These are phyloP conservation scores for Trametes cubensis DNA, from an alignment of 768 basidiomycete genomes.

Conservation along the genomic window DNA sequence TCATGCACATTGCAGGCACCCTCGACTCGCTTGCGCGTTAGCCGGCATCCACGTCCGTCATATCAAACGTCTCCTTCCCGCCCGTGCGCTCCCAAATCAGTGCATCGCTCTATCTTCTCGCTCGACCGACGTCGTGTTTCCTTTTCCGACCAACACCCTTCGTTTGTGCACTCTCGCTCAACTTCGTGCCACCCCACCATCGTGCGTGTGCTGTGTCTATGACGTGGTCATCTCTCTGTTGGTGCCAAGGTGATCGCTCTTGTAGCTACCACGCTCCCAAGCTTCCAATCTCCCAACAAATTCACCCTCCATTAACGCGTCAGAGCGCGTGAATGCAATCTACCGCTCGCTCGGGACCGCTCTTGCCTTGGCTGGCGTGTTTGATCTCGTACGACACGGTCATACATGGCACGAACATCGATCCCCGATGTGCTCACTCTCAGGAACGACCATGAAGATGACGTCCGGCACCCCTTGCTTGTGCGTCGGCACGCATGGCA, in stretches of 20 bases:
- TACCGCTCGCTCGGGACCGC: constrained; percentile 12
- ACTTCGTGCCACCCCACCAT: neutral
- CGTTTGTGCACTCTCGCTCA: neutral
- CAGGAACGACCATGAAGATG: neutral
- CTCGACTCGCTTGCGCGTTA: neutral
- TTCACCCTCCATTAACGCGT: constrained; percentile 9
- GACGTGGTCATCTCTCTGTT: neutral
- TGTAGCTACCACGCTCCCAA: no score
- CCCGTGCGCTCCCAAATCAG: constrained; percentile 9
- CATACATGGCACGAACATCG: neutral
- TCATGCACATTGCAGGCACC: no score
- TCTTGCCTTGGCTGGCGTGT: neutral
- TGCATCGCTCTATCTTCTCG: neutral
- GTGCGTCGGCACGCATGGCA: constrained; percentile 5
- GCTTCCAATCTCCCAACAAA: neutral
- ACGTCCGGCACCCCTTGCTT: constrained; percentile 9
- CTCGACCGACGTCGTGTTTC: neutral
- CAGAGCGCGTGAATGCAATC: neutral
- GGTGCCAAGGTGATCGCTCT: constrained; percentile 6
- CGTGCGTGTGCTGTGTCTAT: neutral
- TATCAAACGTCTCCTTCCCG: neutral
- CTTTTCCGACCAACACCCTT: constrained; percentile 3
- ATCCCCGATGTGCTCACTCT: no score
- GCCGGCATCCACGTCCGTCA: constrained; percentile 8
- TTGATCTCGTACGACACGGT: neutral